Percentiles rank a stretch among this genome's conserved stretches.
Evolutionary conservation across 2,329 filamentous ascomycete species (phyloP).

Genomic region (Pseudocercospora macadamiae): DNA sequence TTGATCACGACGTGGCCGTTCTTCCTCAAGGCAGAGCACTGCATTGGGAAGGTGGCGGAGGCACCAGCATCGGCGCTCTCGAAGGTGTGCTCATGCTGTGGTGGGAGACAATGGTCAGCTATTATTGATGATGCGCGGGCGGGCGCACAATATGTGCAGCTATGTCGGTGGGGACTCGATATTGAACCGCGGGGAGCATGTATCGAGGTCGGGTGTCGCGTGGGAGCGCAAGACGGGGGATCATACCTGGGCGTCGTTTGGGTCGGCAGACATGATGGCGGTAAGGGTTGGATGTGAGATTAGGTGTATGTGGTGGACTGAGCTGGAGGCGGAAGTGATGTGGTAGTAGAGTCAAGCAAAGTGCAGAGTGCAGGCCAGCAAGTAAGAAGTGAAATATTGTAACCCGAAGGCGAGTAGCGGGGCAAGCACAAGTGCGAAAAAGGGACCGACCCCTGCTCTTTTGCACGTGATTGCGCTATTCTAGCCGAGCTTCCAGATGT

Average conservation of each 20-base stretch:
- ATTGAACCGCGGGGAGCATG: conserved; percentile 5
- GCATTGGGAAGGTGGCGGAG: conserved; percentile 92
- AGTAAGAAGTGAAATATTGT: too few species aligned
- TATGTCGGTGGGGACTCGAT: neutral
- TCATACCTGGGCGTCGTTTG: conserved; percentile 66
- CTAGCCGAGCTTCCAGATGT: too few species aligned
- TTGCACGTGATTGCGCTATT: too few species aligned
- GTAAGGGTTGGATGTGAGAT: conserved; percentile 42
- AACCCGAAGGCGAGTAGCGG: too few species aligned
- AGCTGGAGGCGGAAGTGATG: conserved; percentile 35
- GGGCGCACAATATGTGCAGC: conserved; percentile 12
- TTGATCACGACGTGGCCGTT: conserved; percentile 99
- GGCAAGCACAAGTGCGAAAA: too few species aligned
- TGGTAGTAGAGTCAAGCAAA: conserved; percentile 13
- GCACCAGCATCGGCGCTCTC: conserved; percentile 95
- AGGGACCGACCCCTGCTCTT: too few species aligned
- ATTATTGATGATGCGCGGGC: conserved; percentile 10
- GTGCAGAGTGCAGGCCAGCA: neutral
- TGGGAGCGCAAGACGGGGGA: conserved; percentile 11
- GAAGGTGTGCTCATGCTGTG: conserved; percentile 70
- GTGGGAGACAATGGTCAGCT: conserved; percentile 19
- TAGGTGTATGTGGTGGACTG: conserved; percentile 39
- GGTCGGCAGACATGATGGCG: conserved; percentile 59
- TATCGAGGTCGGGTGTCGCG: conserved; percentile 4
- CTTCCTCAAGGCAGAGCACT: conserved; percentile 99